Evolutionary conservation across 805 yeast species (phyloP).

Genomic region (Candida silvatica): DNA sequence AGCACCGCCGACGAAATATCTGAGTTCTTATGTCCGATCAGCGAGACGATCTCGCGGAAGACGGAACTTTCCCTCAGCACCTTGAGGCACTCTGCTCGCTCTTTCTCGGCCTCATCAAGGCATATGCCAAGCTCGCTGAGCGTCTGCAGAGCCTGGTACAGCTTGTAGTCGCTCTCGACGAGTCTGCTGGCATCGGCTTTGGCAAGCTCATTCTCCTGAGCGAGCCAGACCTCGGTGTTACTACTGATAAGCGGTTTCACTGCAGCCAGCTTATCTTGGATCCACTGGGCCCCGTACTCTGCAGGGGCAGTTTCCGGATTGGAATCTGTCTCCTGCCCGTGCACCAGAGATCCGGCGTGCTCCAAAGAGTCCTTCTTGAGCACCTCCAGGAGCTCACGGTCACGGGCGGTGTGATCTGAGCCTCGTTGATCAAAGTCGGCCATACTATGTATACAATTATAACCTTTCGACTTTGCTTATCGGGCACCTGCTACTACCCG

Average conservation of each 20-base stretch:
- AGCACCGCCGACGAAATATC: not conserved
- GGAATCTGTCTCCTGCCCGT: no score
- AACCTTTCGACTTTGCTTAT: no score
- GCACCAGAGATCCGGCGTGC: not conserved
- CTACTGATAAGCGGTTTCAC: not conserved
- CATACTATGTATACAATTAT: no score
- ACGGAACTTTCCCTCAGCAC: not conserved
- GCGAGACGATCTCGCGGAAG: not conserved
- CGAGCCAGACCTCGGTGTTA: not conserved
- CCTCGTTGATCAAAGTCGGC: no score
- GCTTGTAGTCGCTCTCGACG: slow-evolving; percentile 10
- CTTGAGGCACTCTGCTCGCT: not conserved
- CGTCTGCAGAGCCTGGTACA: slow-evolving; percentile 10
- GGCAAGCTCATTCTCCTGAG: not conserved
- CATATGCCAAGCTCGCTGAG: slow-evolving; percentile 5
- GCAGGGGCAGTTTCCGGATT: no score
- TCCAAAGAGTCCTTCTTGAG: not conserved
- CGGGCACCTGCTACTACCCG: no score
- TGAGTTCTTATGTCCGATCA: not conserved
- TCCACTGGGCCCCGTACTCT: no score
- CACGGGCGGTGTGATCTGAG: no score
- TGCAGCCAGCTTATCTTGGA: not conserved
- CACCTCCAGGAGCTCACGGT: no score
- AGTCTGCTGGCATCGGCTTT: not conserved
- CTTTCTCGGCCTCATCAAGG: slow-evolving; percentile 2